phyloP scores from a whole-genome alignment of 495 filamentous ascomycete genomes.

The Articulospora tetracladia region DNA sequence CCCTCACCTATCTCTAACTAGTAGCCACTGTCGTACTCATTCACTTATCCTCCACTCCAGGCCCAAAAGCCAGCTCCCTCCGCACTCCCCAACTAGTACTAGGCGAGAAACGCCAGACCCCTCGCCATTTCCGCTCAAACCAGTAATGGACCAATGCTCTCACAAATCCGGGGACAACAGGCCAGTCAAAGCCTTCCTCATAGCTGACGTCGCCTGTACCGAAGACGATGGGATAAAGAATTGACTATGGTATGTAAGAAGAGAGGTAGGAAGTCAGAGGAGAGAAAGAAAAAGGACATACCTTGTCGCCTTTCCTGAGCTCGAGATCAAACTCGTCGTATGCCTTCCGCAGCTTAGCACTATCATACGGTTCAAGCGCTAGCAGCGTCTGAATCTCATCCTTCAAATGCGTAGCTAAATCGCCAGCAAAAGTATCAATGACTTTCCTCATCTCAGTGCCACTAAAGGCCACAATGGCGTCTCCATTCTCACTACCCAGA shows the following conservation, averaged over 20 bases:
- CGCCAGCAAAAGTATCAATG: slow-evolving; percentile 34
- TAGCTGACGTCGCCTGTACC: slow-evolving; percentile 3
- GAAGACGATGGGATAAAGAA: slow-evolving; percentile 4
- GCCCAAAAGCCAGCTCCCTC: not conserved
- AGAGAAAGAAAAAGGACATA: not conserved
- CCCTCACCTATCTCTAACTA: too few species aligned
- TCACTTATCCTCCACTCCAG: too few species aligned
- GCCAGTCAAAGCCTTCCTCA: slow-evolving; percentile 3
- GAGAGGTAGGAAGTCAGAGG: not conserved
- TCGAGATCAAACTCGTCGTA: slow-evolving; percentile 57
- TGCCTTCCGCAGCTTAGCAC: slow-evolving; percentile 36
- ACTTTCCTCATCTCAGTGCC: slow-evolving; percentile 30
- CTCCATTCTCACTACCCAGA: too few species aligned
- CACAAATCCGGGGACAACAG: slow-evolving; percentile 1
- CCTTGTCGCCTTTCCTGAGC: slow-evolving; percentile 3
- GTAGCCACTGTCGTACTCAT: too few species aligned
- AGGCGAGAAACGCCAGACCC: slow-evolving; percentile 7
- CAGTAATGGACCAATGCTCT: not conserved
- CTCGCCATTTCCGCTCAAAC: slow-evolving; percentile 6
- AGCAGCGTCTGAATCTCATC: slow-evolving; percentile 35
- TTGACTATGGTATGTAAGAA: not conserved
- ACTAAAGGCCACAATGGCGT: slow-evolving; percentile 15
- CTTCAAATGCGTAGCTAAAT: slow-evolving; percentile 32
- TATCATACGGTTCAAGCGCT: slow-evolving; percentile 21
- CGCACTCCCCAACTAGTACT: slow-evolving; percentile 4